These are phyloP conservation scores for Cladosporium oxysporum DNA, from an alignment of 2,329 filamentous ascomycete species.

Conservation along the genomic window DNA sequence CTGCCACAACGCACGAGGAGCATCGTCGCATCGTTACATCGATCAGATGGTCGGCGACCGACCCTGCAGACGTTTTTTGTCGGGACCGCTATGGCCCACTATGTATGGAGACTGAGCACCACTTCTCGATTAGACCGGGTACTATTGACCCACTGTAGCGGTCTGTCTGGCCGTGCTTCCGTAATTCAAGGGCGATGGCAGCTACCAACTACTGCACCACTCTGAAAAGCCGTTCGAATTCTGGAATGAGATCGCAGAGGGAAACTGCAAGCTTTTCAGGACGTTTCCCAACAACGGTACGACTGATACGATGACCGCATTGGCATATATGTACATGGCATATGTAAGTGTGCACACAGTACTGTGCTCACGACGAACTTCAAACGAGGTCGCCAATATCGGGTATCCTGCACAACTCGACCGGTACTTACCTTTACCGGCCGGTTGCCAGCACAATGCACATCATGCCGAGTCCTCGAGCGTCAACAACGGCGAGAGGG, in stretches of 20 bases:
- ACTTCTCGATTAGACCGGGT: neutral
- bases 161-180: slow-evolving; percentile 6
- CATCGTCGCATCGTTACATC: neutral
- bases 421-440: neutral
- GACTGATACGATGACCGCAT: slow-evolving; percentile 7
- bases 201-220: neutral
- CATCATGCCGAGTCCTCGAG: neutral
- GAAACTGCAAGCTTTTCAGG: neutral
- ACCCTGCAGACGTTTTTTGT: neutral
- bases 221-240: neutral
- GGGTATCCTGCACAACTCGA: neutral
- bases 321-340: neutral
- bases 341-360: neutral
- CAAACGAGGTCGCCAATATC: neutral
- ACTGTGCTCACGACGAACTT: neutral
- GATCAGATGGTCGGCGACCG: neutral
- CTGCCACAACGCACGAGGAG: neutral
- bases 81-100: slow-evolving; percentile 3
- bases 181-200: neutral
- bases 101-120: neutral
- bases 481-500: neutral
- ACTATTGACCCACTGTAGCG: slow-evolving; percentile 4
- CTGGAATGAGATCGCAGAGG: neutral
- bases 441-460: neutral
- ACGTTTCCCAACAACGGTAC: neutral